phyloP scores from a whole-genome alignment of 2,329 filamentous ascomycete genomes.

The Triangularia verruculosa region DNA sequence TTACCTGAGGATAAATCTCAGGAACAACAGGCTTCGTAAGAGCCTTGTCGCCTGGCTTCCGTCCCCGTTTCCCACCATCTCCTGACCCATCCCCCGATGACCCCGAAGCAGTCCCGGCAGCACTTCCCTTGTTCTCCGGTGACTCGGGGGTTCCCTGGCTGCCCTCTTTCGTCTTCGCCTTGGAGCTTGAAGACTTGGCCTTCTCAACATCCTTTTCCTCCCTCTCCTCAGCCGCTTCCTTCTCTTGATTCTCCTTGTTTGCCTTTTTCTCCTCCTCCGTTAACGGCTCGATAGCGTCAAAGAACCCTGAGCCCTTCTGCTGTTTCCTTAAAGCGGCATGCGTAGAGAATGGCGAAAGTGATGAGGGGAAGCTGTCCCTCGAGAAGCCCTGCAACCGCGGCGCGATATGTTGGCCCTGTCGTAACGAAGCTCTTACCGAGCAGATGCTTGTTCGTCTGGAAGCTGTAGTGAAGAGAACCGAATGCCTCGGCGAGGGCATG shows the following conservation, averaged over 20 bases:
- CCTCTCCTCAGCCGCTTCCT: slow-evolving; percentile 47
- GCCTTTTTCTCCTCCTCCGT: slow-evolving; percentile 53
- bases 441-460: slow-evolving; percentile 18
- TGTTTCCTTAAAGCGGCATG: slow-evolving; percentile 37
- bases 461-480: slow-evolving; percentile 13
- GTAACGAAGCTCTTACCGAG: slow-evolving; percentile 18
- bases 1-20: slow-evolving; percentile 94
- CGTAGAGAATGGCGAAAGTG: slow-evolving; percentile 37
- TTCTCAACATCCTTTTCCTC: slow-evolving; percentile 41
- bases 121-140: slow-evolving; percentile 56
- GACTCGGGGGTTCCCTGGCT: slow-evolving; percentile 35
- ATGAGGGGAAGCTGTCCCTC: slow-evolving; percentile 13
- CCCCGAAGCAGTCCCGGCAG: slow-evolving; percentile 54
- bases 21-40: slow-evolving; percentile 86
- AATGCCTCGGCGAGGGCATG: slow-evolving; percentile 21
- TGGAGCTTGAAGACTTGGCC: slow-evolving; percentile 41
- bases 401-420: slow-evolving; percentile 16
- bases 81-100: slow-evolving; percentile 50
- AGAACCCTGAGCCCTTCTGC: slow-evolving; percentile 44
- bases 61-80: slow-evolving; percentile 68
- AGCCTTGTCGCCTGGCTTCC: slow-evolving; percentile 69
- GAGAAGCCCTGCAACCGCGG: slow-evolving; percentile 12
- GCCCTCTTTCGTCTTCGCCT: slow-evolving; percentile 41
- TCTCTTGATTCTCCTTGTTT: slow-evolving; percentile 47
- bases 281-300: slow-evolving; percentile 50